Evolutionary conservation across 306 rosid genomes (phyloP), one percentile per base, ranked within the genome.

Genomic region (Lotus japonicus): DNA sequence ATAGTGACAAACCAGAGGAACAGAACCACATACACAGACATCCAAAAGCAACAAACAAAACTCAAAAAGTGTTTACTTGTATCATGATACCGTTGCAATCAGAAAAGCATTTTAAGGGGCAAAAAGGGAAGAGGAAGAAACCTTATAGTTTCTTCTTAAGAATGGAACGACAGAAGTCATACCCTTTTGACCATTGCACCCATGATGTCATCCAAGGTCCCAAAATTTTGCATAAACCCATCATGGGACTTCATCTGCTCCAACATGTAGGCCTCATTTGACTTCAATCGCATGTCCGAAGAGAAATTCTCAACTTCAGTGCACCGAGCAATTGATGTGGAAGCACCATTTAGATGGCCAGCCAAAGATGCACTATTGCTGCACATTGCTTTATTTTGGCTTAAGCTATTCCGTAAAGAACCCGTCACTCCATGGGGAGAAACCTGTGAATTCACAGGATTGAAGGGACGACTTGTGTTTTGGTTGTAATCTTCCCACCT

Each of bases 161-260:
- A 50, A 58, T 15, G 64, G 51, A 53, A 12, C 49, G 23, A 13
- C 15, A 13, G 15, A 80, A 51, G 55, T 71, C 86, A 78, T 91
- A 88, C 97, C 96, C 71, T 79, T 81, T 80, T 86, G 78, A 80
- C 77, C 73, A 89, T 81, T 14, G 87, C 35, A 58, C 55, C 81
- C 86, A 84, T 83, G 28, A 89, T 80, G 68, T 89, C 94, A 74
- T 89, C 92, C 77, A 88, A 55, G 9, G 89, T 81, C 28, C 72
- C 91, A 43, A 66, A 77, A 48, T 82, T 78, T 51, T 60, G 81
- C 73, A 81, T 54, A 39, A 77, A 75, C 51, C 79, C 87, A 75
- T 78, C 87, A 26, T 58, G 89, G 23, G 81, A 77, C 73, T 67
- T 77, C 70, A 79, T 54, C 48, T 74, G 86, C 54, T 82, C 78